Conservation (phyloP, 2,329 filamentous ascomycete species). For the Emericellopsis atlantica region DNA sequence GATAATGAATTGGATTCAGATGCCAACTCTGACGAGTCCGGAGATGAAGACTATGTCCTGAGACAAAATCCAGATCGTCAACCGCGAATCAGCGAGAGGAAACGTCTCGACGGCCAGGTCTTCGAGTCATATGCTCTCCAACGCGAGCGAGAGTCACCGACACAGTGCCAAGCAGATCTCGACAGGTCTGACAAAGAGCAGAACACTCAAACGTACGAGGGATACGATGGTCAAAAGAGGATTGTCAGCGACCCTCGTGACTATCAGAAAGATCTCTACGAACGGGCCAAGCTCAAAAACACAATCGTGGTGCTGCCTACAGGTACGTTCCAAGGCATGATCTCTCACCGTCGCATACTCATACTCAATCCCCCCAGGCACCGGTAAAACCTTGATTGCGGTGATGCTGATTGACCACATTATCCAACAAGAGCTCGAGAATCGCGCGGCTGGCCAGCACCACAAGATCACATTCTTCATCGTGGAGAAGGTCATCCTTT, state of each 20-base stretch:
- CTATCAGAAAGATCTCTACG: slow-evolving; percentile 87
- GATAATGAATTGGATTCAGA: not conserved
- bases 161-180: slow-evolving; percentile 8
- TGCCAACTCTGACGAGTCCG: slow-evolving; percentile 5
- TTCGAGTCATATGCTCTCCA: slow-evolving; percentile 30
- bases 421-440: slow-evolving; percentile 65
- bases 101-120: slow-evolving; percentile 33
- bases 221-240: slow-evolving; percentile 10
- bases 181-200: slow-evolving; percentile 6
- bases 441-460: slow-evolving; percentile 44
- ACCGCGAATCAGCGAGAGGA: slow-evolving; percentile 29
- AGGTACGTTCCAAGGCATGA: slow-evolving; percentile 28
- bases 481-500: slow-evolving; percentile 79
- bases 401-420: slow-evolving; percentile 69
- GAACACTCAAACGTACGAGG: too few relatives aligned
- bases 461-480: slow-evolving; percentile 74
- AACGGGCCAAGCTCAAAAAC: slow-evolving; percentile 73
- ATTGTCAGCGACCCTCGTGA: slow-evolving; percentile 73
- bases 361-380: slow-evolving; percentile 37
- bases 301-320: slow-evolving; percentile 90
- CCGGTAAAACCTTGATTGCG: slow-evolving; percentile 93
- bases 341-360: slow-evolving; percentile 2
- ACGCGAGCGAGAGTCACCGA: slow-evolving; percentile 22
- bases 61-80: slow-evolving; percentile 16
- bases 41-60: slow-evolving; percentile 14